Evolutionary conservation across 2,329 filamentous ascomycete genomes (phyloP), one percentile per base, ranked within the genome.

Genomic region (Colletotrichum musicola): DNA sequence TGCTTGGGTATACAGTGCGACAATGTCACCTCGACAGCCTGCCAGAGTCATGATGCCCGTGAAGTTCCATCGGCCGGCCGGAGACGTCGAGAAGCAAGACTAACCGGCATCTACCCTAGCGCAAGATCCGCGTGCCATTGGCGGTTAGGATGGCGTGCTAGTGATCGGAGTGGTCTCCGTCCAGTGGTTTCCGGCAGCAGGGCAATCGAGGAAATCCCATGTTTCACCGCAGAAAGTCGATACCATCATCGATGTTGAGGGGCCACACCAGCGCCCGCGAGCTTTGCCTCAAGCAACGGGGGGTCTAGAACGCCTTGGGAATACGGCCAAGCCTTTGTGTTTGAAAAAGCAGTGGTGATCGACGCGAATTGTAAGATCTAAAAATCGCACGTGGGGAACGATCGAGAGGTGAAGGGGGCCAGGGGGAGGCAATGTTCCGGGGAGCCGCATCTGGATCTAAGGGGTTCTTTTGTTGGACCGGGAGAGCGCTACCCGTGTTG

Each of bases 191-290:
- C 4, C 18, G 35, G 16, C 47, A 51, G 46, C 20, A 25, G 62
- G 46, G 42, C 30, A 64, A 51, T 53, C 35, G 16, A 53, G 30
- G 54, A 63, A 70, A 70, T 68, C 58, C 68, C 68, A 70, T 70
- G 68, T 70, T 70, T 70, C 57, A 67, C 47, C 18, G 20, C 49
- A 38, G 44, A 61, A 61, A 70, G 60, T 68, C 68, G 60, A 68
- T 70, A 51, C 50, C 64, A 64, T 68, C 64, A 70, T 70, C 57
- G 68, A 68, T 27, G 18, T 40, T 20, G 22, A 35, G n/a, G 18
- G 14, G 49, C 40, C 49, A 22, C 59, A 22, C 49, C 50, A 61
- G 35, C 4, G 20, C n/a, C 47, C 13, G 6, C 40, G 13, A 42
- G 40, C 40, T 20, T 49, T 49, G 22, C 42, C 42, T 14, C 18